Conservation (phyloP, 208 protist genomes). For the Borovskyia barvae region DNA sequence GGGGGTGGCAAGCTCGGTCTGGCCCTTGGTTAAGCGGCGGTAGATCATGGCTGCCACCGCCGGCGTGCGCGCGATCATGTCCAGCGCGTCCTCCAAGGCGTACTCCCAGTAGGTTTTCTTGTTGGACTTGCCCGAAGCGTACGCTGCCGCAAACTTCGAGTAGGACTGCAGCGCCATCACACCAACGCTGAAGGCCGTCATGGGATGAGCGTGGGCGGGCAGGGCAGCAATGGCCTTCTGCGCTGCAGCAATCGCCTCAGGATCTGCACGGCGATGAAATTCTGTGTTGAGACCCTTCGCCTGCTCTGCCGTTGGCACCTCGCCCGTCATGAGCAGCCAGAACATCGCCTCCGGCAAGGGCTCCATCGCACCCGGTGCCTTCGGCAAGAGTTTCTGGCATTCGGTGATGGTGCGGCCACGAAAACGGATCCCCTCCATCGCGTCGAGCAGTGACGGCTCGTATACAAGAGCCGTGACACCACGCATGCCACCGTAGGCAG, state of each 20-base stretch:
- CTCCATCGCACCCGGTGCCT: slow-evolving; percentile 81
- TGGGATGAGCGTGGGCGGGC: slow-evolving; percentile 94
- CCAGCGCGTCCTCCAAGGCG: slow-evolving; percentile 93
- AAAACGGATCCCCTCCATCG: slow-evolving; percentile 97
- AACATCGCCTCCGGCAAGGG: slow-evolving; percentile 95
- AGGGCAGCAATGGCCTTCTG: slow-evolving; percentile 84
- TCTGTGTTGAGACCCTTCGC: slow-evolving; percentile 72
- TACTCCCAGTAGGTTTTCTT: slow-evolving; percentile 94
- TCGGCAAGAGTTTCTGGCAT: slow-evolving; percentile 90
- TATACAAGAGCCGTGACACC: slow-evolving; percentile 94
- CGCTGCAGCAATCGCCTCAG: slow-evolving; percentile 59
- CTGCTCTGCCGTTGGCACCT: slow-evolving; percentile 91
- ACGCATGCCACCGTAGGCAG: slow-evolving; percentile 95
- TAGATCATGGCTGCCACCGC: slow-evolving; percentile 93
- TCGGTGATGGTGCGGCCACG: slow-evolving; percentile 95
- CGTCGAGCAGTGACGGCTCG: slow-evolving; percentile 96
- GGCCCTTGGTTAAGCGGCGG: slow-evolving; percentile 67
- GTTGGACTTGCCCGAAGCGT: slow-evolving; percentile 90
- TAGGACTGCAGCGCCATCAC: slow-evolving; percentile 92
- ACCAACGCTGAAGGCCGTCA: slow-evolving; percentile 90
- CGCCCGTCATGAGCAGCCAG: slow-evolving; percentile 97
- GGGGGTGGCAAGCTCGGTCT: slow-evolving; percentile 39
- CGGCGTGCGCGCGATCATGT: slow-evolving; percentile 91
- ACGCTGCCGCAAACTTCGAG: slow-evolving; percentile 93
- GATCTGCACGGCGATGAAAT: slow-evolving; percentile 75